Conservation (phyloP, 768 basidiomycete genomes). For the Steccherinum ochraceum region DNA sequence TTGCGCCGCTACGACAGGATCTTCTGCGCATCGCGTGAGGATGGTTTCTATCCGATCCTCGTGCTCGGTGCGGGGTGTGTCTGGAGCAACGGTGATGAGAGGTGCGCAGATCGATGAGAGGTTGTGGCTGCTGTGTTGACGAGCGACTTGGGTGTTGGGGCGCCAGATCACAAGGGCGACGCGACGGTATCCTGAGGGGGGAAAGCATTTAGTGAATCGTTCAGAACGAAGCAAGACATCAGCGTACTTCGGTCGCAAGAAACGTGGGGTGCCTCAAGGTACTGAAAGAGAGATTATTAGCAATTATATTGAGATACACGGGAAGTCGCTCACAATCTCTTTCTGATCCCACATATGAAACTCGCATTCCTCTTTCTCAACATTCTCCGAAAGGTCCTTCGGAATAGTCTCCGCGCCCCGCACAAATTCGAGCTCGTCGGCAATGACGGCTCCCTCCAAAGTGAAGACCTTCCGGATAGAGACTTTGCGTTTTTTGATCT, state of each 20-base stretch:
- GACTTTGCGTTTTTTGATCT: slow-evolving; percentile 6
- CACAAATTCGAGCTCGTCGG: slow-evolving; percentile 3
- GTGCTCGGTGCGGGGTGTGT: background rate
- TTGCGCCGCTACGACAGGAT: background rate
- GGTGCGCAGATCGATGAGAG: slow-evolving; percentile 2
- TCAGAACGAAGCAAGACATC: too few species aligned
- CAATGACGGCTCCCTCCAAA: slow-evolving; percentile 9
- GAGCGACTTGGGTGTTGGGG: slow-evolving; percentile 1
- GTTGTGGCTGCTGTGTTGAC: background rate
- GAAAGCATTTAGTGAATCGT: too few species aligned
- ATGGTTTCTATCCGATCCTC: background rate
- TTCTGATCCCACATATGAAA: slow-evolving; percentile 20
- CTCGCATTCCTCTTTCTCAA: slow-evolving; percentile 12
- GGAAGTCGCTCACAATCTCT: background rate
- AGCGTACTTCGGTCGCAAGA: slow-evolving; percentile 12
- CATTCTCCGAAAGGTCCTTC: slow-evolving; percentile 6
- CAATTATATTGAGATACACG: background rate
- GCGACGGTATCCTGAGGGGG: slow-evolving; percentile 15
- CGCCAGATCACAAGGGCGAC: slow-evolving; percentile 19
- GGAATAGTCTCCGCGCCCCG: slow-evolving; percentile 12
- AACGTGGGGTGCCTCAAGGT: slow-evolving; percentile 10
- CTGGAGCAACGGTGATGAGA: background rate
- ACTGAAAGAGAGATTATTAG: slow-evolving; percentile 8
- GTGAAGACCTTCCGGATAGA: slow-evolving; percentile 8
- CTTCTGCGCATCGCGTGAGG: slow-evolving; percentile 5